phyloP scores from a whole-genome alignment of 345 rosid genomes.

The Eucalyptus curtisii region DNA sequence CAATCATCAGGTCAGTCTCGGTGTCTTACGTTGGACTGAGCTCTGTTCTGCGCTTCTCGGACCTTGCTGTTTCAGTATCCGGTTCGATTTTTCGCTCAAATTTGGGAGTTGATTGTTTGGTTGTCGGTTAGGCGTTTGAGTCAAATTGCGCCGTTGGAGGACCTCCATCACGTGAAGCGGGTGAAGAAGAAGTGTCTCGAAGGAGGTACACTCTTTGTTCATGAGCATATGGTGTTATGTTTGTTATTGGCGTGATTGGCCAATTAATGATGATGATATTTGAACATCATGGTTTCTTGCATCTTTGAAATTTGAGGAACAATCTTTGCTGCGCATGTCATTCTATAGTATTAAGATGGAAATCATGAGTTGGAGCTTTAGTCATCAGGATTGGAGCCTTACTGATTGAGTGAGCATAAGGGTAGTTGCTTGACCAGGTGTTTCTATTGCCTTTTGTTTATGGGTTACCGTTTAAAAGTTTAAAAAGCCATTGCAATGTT shows the following conservation, averaged over 20 bases:
- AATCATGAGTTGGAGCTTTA: neutral
- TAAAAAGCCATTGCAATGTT: too few relatives aligned
- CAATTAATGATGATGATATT: neutral
- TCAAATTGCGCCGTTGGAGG: neutral
- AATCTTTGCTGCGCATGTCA: neutral
- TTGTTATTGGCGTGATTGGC: neutral
- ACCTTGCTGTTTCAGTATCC: neutral
- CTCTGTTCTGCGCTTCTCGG: neutral
- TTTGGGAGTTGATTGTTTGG: neutral
- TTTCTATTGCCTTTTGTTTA: too few relatives aligned
- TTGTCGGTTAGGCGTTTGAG: slow-evolving; percentile 24
- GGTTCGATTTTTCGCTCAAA: neutral
- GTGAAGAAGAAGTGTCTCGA: neutral
- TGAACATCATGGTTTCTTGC: neutral
- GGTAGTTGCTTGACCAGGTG: neutral
- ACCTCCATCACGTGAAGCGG: neutral
- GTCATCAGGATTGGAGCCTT: neutral
- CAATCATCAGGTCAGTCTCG: slow-evolving; percentile 38
- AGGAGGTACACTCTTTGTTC: slow-evolving; percentile 11
- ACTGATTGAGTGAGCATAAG: neutral
- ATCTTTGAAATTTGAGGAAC: neutral
- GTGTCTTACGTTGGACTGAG: neutral
- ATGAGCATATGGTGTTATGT: neutral
- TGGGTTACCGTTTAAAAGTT: too few relatives aligned
- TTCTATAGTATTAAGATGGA: neutral